Evolutionary conservation across 768 basidiomycete genomes (phyloP).

Genomic region (Boletus tylopilopsis): DNA sequence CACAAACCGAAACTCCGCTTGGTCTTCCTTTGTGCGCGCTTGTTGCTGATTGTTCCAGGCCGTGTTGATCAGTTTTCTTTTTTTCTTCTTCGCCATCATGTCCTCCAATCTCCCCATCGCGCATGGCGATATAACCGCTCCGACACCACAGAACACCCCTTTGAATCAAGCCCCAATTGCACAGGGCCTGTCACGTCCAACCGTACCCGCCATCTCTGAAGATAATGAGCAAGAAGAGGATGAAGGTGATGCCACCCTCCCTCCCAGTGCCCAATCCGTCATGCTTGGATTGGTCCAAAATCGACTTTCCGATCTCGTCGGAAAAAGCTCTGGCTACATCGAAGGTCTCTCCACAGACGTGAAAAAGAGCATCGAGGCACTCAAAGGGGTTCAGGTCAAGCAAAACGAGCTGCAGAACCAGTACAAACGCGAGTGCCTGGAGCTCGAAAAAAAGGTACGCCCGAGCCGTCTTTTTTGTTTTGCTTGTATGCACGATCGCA

Average conservation of each 20-base stretch:
- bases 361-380: constrained; percentile 80
- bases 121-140: constrained; percentile 65
- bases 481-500: constrained; percentile 13
- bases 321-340: constrained; percentile 93
- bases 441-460: constrained; percentile 91
- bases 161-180: constrained; percentile 78
- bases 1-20: constrained; percentile 37
- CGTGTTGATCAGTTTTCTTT: constrained; percentile 21
- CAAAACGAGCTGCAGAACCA: constrained; percentile 88
- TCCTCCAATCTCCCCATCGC: constrained; percentile 67
- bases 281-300: constrained; percentile 87
- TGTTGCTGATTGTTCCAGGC: constrained; percentile 21
- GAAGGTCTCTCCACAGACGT: constrained; percentile 80
- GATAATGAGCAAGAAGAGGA: constrained; percentile 71
- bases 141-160: constrained; percentile 93
- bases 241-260: constrained; percentile 45
- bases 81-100: constrained; percentile 42
- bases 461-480: constrained; percentile 4
- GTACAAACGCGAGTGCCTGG: constrained; percentile 90
- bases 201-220: constrained; percentile 84
- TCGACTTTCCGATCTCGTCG: constrained; percentile 79
- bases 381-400: constrained; percentile 92
- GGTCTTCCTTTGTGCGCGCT: constrained; percentile 19
- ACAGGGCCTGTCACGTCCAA: constrained; percentile 76
- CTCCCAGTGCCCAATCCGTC: constrained; percentile 51